Percentiles rank a stretch among this genome's conserved stretches.
phyloP scores from a whole-genome alignment of 1,284 basidiomycete species.

The Apiotrichum gamsii region DNA sequence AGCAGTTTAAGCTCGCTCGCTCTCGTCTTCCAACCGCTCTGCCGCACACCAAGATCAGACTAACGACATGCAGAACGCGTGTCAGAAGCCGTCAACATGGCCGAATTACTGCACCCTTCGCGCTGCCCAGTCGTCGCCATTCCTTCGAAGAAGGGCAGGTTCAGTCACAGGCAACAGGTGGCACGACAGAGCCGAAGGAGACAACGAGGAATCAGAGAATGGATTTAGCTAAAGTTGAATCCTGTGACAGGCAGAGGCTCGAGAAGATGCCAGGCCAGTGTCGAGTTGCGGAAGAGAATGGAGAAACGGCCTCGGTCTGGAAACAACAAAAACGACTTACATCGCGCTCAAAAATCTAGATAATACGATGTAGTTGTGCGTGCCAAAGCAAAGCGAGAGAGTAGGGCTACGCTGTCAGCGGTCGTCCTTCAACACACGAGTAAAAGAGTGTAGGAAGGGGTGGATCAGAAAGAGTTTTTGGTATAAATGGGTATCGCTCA shows the following conservation, averaged over 20 bases:
- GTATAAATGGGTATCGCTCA: slow-evolving; percentile 44
- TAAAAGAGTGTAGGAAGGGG: not conserved
- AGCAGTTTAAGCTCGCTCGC: slow-evolving; percentile 40
- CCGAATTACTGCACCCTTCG: slow-evolving; percentile 16
- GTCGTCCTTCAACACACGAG: not conserved
- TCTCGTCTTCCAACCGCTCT: slow-evolving; percentile 19
- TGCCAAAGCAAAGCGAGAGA: not conserved
- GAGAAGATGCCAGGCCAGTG: no score
- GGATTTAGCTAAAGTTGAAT: slow-evolving; percentile 49
- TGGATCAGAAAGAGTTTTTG: slow-evolving; percentile 34
- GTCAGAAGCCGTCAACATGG: slow-evolving; percentile 11
- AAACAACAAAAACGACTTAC: slow-evolving; percentile 6
- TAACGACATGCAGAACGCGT: slow-evolving; percentile 28
- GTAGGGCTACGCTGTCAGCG: slow-evolving; percentile 8
- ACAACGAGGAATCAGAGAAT: slow-evolving; percentile 42
- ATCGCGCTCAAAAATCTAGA: no score
- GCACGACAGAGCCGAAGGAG: slow-evolving; percentile 17
- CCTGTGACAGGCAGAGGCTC: slow-evolving; percentile 23
- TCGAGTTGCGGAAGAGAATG: no score
- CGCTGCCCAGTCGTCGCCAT: not conserved
- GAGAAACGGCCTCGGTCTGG: not conserved
- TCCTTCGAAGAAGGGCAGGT: no score
- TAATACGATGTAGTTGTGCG: not conserved
- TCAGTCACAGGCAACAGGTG: slow-evolving; percentile 7
- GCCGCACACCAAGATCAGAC: slow-evolving; percentile 25